Base-by-base conservation (phyloP, 345 rosid species). In the Diplotaxis tenuifolia region DNA sequence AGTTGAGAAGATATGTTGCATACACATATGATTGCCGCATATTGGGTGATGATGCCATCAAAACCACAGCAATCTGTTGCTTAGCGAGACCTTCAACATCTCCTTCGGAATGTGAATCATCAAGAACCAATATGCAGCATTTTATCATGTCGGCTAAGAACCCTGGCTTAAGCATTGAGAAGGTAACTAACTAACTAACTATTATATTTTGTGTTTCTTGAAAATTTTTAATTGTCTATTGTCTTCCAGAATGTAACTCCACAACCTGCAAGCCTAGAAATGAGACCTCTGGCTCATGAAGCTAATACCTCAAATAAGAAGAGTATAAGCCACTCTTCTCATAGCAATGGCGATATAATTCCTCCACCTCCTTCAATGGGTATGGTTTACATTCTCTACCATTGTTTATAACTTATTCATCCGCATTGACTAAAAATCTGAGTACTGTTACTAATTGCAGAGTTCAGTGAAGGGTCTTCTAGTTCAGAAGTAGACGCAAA, bases 1-100 rank as follows among this genome's bases (percentile, higher is more conserved):
- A 95, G 99, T 79, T 95, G 86, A 85, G 99, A 81, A 90, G 87
- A 84, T 92, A 90, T 79, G 97, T 95, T 52, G 85, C 75, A 77
- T 92, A 87, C 85, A 95, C 85, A 9, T 95, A 91, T 89, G 91
- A 82, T 68, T 83, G 85, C 88, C 71, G 74, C 75, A 74, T 65
- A 29, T 60, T 88, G 85, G 84, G 78, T 56, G 86, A 82, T 68
- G 86, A 83, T 50, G 80, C 82, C 29, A 32, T 53, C 29, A 71
- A 23, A 58, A 70, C 53, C 4, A 65, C 56, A 32, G 57, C 71
- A 76, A 77, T 81, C 61, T 63, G 80, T 63, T 50, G 64, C 80
- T 81, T 85, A 72, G 31, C 31, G 64, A 67, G 75, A 59, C 85
- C 85, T 25, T 57, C 81, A 27, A 27, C 83, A 71, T 83, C 61